These are phyloP conservation scores for Diplotaxis tenuifolia DNA, from an alignment of 345 rosid genomes.

Conservation along the genomic window DNA sequence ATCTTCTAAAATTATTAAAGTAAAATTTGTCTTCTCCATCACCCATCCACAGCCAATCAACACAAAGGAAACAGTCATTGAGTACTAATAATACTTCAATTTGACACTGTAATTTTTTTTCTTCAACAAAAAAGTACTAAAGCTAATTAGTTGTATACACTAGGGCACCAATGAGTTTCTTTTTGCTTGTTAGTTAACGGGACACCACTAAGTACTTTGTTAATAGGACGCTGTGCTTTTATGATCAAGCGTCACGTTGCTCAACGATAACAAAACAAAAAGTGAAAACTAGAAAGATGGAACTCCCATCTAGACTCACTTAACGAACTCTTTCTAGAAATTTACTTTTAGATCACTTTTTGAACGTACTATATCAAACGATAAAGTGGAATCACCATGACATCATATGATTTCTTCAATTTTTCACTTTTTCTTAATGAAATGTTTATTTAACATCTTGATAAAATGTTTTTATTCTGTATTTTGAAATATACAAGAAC, in stretches of 20 bases:
- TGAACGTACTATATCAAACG: background rate
- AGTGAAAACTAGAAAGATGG: background rate
- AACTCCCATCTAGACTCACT: background rate
- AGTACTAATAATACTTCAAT: background rate
- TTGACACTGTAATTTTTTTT: background rate
- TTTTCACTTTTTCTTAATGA: background rate
- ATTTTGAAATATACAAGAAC: too few relatives aligned
- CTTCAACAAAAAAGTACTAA: background rate
- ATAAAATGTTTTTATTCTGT: background rate
- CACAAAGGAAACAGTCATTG: background rate
- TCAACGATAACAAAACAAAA: background rate
- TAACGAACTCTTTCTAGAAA: background rate
- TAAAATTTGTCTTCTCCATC: background rate
- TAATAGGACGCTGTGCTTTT: background rate
- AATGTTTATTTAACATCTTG: background rate
- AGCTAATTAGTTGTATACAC: background rate
- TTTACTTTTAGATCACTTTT: background rate
- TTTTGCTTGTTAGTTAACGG: conserved; percentile 9
- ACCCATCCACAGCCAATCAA: conserved; percentile 11
- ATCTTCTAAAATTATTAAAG: background rate
- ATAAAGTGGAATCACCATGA: background rate
- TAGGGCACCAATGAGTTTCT: conserved; percentile 5
- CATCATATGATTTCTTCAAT: background rate
- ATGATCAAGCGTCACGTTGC: background rate
- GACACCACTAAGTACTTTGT: conserved; percentile 8